Evolutionary conservation across 2,329 filamentous ascomycete genomes (phyloP).

Genomic region (Beauveria australis): DNA sequence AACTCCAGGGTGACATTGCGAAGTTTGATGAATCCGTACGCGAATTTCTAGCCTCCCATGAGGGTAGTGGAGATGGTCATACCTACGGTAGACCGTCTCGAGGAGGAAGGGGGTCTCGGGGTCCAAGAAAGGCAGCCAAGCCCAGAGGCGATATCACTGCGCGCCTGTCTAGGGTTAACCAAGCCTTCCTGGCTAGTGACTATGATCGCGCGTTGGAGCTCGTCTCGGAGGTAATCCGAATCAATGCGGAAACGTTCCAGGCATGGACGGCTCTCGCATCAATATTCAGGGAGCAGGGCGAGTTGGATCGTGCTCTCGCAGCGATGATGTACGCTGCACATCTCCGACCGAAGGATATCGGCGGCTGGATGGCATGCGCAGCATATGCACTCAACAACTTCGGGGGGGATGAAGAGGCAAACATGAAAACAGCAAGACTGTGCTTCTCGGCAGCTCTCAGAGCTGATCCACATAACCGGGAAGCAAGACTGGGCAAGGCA

Average conservation of each 20-base stretch:
- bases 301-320: slow-evolving; percentile 48
- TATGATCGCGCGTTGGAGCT: slow-evolving; percentile 51
- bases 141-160: slow-evolving; percentile 64
- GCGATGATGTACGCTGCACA: slow-evolving; percentile 55
- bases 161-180: slow-evolving; percentile 57
- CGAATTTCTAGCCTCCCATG: slow-evolving; percentile 31
- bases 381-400: slow-evolving; percentile 46
- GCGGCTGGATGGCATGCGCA: slow-evolving; percentile 52
- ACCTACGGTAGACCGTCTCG: slow-evolving; percentile 13
- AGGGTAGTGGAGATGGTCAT: slow-evolving; percentile 17
- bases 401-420: slow-evolving; percentile 37
- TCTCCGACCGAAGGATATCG: slow-evolving; percentile 51
- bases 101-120: slow-evolving; percentile 27
- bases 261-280: slow-evolving; percentile 56
- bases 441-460: slow-evolving; percentile 53
- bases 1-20: slow-evolving; percentile 35
- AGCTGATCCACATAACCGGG: slow-evolving; percentile 47
- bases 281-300: slow-evolving; percentile 52
- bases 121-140: slow-evolving; percentile 54
- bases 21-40: slow-evolving; percentile 35
- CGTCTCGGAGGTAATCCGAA: slow-evolving; percentile 56
- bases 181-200: slow-evolving; percentile 55
- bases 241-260: slow-evolving; percentile 58
- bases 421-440: slow-evolving; percentile 46
- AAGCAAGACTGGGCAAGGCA: slow-evolving; percentile 52